A percentile compares a stretch with the other conserved stretches of the same genome.
These are phyloP conservation scores for Barnettozyma sucrosica DNA, from an alignment of 805 yeast species.

Conservation along the genomic window DNA sequence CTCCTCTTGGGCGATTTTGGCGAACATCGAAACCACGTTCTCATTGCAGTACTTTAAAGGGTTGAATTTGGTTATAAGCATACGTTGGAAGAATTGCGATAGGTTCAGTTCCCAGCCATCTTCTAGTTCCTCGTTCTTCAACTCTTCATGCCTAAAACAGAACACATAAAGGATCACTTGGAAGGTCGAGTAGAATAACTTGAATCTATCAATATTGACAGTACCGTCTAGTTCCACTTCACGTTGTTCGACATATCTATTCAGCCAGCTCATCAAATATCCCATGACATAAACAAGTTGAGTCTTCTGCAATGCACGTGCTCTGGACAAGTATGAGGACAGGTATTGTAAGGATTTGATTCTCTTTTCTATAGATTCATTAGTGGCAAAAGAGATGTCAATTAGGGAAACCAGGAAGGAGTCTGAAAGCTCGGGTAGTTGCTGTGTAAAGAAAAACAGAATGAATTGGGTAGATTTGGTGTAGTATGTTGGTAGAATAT, in stretches of 20 bases:
- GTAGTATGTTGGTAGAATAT: slow-evolving; percentile 85
- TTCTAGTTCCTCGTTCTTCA: slow-evolving; percentile 33
- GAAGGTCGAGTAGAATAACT: slow-evolving; percentile 82
- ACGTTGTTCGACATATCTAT: slow-evolving; percentile 74
- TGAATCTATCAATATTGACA: slow-evolving; percentile 85
- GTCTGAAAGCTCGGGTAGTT: slow-evolving; percentile 76
- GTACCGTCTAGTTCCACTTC: slow-evolving; percentile 70
- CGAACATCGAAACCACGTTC: slow-evolving; percentile 89
- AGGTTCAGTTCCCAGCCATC: slow-evolving; percentile 71
- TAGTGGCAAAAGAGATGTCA: slow-evolving; percentile 72
- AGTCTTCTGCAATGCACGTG: slow-evolving; percentile 58
- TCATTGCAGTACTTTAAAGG: slow-evolving; percentile 92
- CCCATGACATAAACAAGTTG: slow-evolving; percentile 82
- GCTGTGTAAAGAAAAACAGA: slow-evolving; percentile 75
- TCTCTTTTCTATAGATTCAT: slow-evolving; percentile 65
- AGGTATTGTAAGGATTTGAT: slow-evolving; percentile 89
- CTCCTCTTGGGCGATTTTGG: slow-evolving; percentile 83
- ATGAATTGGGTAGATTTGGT: slow-evolving; percentile 85
- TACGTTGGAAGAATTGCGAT: slow-evolving; percentile 82
- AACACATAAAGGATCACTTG: slow-evolving; percentile 89
- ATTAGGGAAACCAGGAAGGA: slow-evolving; percentile 76
- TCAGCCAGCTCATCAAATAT: slow-evolving; percentile 78
- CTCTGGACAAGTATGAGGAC: slow-evolving; percentile 86
- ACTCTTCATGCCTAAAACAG: slow-evolving; percentile 72
- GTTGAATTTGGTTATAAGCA: slow-evolving; percentile 82